Conservation (phyloP, 352 stramenopile species). For the Globisporangium camurandrum region DNA sequence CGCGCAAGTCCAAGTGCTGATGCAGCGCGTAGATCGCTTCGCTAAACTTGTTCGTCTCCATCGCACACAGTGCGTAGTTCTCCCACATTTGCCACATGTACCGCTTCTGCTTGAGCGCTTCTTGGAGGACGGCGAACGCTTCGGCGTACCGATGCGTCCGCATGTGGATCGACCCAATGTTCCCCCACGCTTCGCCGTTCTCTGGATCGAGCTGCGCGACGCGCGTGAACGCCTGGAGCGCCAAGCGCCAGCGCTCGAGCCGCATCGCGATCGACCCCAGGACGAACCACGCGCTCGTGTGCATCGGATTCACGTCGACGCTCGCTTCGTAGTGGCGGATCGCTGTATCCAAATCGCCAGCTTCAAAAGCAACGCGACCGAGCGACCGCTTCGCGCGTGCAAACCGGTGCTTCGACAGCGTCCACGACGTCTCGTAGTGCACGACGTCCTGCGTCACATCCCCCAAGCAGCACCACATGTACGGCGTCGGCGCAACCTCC, state of each 20-base stretch:
- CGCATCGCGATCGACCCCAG: constrained; percentile 90
- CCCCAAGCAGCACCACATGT: constrained; percentile 92
- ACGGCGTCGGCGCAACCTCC: constrained; percentile 76
- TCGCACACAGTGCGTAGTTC: constrained; percentile 79
- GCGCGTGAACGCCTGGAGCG: constrained; percentile 86
- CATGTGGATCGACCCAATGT: constrained; percentile 93
- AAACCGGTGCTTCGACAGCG: constrained; percentile 87
- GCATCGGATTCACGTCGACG: constrained; percentile 85
- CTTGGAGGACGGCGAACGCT: constrained; percentile 75
- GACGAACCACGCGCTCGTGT: constrained; percentile 90
- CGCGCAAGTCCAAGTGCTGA: constrained; percentile 69
- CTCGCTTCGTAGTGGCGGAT: constrained; percentile 80
- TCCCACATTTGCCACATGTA: constrained; percentile 92
- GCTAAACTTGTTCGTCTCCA: constrained; percentile 65
- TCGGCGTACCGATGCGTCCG: constrained; percentile 63
- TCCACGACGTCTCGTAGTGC: constrained; percentile 90
- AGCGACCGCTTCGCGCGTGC: constrained; percentile 89
- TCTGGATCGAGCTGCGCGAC: constrained; percentile 93
- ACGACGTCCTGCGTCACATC: constrained; percentile 87
- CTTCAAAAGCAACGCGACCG: constrained; percentile 86
- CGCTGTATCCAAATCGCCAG: constrained; percentile 66
- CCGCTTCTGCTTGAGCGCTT: constrained; percentile 87
- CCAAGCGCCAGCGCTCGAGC: constrained; percentile 75
- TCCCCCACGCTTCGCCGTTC: constrained; percentile 92
- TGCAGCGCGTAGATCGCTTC: constrained; percentile 82